Conservation (phyloP, 1,284 basidiomycete species). For the Microbotryum violaceum region DNA sequence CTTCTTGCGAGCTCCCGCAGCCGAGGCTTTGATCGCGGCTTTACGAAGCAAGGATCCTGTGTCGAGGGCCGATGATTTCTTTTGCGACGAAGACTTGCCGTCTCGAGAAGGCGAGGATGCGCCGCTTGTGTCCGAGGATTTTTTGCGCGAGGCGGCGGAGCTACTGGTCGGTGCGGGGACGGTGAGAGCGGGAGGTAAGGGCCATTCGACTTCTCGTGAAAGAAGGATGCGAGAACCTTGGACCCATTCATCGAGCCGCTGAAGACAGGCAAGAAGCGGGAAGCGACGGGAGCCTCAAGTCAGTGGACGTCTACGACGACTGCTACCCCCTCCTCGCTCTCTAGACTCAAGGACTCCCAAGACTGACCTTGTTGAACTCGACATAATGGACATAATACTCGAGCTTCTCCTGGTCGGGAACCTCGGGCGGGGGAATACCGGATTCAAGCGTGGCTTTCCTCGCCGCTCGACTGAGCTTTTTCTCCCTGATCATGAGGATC, state of each 20-base stretch:
- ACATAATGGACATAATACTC: constrained; percentile 98
- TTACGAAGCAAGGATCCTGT: constrained; percentile 36
- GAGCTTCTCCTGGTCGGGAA: constrained; percentile 49
- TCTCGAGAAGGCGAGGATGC: constrained; percentile 34
- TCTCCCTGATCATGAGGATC: constrained; percentile 83
- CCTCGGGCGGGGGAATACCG: constrained; percentile 46
- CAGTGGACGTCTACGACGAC: not conserved
- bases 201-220: constrained; percentile 86
- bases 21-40: constrained; percentile 32
- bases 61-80: constrained; percentile 68
- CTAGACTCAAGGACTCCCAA: constrained; percentile 33
- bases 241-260: constrained; percentile 97
- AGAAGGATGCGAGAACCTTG: constrained; percentile 76
- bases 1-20: constrained; percentile 14
- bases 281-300: no score
- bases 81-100: constrained; percentile 38
- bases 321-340: not conserved
- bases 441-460: constrained; percentile 38
- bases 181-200: constrained; percentile 53
- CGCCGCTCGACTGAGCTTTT: constrained; percentile 52
- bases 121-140: constrained; percentile 18
- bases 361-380: constrained; percentile 72
- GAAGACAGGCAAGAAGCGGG: not conserved
- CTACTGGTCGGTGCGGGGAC: constrained; percentile 34
- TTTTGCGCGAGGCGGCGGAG: constrained; percentile 26